A percentile compares a stretch with the other conserved stretches of the same genome.
These are phyloP conservation scores for Aspergillus spinulosporus DNA, from an alignment of 2,329 filamentous ascomycete genomes.

Conservation along the genomic window DNA sequence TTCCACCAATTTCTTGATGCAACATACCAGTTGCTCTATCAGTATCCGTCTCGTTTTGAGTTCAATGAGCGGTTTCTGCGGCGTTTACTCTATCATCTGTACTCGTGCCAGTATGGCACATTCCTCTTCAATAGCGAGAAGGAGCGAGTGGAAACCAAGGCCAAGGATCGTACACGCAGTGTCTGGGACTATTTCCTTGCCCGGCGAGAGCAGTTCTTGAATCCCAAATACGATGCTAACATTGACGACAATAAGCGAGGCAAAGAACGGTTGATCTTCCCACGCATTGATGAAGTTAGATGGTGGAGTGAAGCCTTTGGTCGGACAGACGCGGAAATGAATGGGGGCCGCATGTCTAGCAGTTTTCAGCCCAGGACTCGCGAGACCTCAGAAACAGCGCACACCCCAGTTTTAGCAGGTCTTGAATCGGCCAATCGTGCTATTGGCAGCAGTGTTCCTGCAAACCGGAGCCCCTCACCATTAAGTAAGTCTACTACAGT, in stretches of 20 bases:
- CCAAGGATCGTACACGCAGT: constrained; percentile 72
- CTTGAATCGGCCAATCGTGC: constrained; percentile 61
- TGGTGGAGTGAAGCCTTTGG: constrained; percentile 95
- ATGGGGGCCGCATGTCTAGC: constrained; percentile 60
- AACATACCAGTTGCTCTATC: constrained; percentile 83
- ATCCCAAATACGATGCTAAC: constrained; percentile 71
- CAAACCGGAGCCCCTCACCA: constrained; percentile 29
- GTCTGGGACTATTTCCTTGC: constrained; percentile 97
- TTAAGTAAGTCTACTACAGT: constrained; percentile 43
- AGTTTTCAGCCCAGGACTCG: constrained; percentile 44
- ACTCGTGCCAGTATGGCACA: constrained; percentile 95
- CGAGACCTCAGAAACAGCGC: constrained; percentile 27
- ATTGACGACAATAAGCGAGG: constrained; percentile 78
- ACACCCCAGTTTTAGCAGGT: constrained; percentile 58
- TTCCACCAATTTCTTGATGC: constrained; percentile 98
- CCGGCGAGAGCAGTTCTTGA: constrained; percentile 76
- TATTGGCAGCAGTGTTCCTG: constrained; percentile 47
- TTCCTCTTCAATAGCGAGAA: constrained; percentile 96
- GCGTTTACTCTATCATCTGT: constrained; percentile 85
- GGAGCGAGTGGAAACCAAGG: constrained; percentile 70
- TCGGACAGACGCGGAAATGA: constrained; percentile 89
- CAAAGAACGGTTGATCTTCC: constrained; percentile 81
- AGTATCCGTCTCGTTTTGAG: constrained; percentile 86
- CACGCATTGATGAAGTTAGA: constrained; percentile 71
- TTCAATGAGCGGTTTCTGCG: constrained; percentile 93